Evolutionary conservation across 2,329 filamentous ascomycete species (phyloP).

Genomic region (Sordariomycetes sp.): DNA sequence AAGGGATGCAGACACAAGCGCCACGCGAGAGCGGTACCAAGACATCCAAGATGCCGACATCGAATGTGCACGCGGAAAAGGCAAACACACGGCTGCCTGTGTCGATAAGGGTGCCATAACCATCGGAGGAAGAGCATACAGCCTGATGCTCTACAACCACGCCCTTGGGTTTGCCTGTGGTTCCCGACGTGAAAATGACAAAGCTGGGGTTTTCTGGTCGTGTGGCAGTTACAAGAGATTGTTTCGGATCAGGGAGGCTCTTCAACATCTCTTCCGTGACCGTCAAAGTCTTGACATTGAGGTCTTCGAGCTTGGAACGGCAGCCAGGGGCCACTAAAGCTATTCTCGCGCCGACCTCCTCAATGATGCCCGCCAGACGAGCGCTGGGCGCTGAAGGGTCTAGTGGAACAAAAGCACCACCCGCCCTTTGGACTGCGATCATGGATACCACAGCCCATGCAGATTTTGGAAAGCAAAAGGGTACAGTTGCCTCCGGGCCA

Average conservation of each 20-base stretch:
- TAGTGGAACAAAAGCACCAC: constrained; percentile 16
- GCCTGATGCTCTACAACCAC: constrained; percentile 10
- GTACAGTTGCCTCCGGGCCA: constrained; percentile 8
- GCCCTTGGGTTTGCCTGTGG: constrained; percentile 12
- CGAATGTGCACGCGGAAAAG: constrained; percentile 4
- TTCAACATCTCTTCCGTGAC: constrained; percentile 5
- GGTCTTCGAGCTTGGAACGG: too few relatives aligned
- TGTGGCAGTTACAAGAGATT: too few relatives aligned
- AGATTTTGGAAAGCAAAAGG: constrained; percentile 17
- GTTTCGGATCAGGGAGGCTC: too few relatives aligned
- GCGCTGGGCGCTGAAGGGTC: constrained; percentile 11
- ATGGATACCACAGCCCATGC: constrained; percentile 12
- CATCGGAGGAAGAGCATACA: constrained; percentile 2
- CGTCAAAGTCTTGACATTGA: constrained; percentile 12
- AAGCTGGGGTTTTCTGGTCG: too few relatives aligned
- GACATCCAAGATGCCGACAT: constrained; percentile 3
- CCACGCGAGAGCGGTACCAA: constrained; percentile 11
- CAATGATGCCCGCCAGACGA: constrained; percentile 2
- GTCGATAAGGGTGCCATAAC: constrained; percentile 15
- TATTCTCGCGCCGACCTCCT: constrained; percentile 4
- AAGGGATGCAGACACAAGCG: constrained; percentile 28
- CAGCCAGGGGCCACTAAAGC: constrained; percentile 7
- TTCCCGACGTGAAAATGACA: constrained; percentile 11
- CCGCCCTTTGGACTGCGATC: constrained; percentile 16
- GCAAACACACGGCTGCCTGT: background rate